Conservation (phyloP, 495 filamentous ascomycete species). For the Letharia columbiana region DNA sequence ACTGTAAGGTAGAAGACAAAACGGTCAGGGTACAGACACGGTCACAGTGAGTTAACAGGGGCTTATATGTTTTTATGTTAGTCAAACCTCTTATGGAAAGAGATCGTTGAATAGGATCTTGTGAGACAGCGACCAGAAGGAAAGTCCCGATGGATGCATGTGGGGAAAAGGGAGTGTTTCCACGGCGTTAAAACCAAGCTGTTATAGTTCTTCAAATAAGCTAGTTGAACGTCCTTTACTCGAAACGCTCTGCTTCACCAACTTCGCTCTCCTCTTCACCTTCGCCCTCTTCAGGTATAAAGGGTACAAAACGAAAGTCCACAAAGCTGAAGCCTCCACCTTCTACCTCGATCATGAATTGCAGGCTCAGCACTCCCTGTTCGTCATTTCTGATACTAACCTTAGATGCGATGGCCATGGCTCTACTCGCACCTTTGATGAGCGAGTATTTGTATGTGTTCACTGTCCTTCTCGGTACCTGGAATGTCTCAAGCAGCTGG, state of each 20-base stretch:
- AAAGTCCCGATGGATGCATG: background rate
- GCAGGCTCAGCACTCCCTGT: slow-evolving; percentile 83
- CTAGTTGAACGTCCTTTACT: background rate
- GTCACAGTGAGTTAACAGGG: too few species aligned
- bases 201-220: background rate
- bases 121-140: background rate
- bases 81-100: background rate
- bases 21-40: too few species aligned
- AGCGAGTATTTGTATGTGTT: slow-evolving; percentile 69
- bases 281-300: slow-evolving; percentile 53
- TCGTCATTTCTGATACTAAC: slow-evolving; percentile 82
- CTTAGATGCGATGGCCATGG: slow-evolving; percentile 86
- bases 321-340: slow-evolving; percentile 53
- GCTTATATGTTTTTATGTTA: too few species aligned
- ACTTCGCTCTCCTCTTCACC: slow-evolving; percentile 35
- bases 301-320: slow-evolving; percentile 70
- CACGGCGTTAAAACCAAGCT: too few species aligned
- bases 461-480: slow-evolving; percentile 37
- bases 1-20: too few species aligned
- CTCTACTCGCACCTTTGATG: slow-evolving; percentile 71
- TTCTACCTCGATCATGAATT: slow-evolving; percentile 81
- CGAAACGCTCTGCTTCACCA: slow-evolving; percentile 26
- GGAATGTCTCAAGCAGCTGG: slow-evolving; percentile 70
- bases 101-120: background rate
- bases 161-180: background rate